Base-by-base conservation (phyloP, 768 basidiomycete species). In the Nidularia pulvinata region DNA sequence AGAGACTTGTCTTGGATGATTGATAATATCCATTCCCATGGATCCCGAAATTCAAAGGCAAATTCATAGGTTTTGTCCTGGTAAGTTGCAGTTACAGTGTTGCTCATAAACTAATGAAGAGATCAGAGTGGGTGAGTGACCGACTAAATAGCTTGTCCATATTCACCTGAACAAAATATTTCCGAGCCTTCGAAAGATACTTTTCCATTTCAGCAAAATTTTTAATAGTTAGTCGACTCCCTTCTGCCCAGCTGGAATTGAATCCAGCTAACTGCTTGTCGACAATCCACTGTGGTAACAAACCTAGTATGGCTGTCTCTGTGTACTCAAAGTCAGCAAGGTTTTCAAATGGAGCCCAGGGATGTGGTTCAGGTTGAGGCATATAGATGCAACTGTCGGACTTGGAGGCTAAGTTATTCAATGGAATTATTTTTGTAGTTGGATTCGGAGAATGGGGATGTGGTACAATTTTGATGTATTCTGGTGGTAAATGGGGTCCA, bases 261-360 rank as follows among this genome's bases (percentile, higher is more conserved):
- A 65, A 11, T 0, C 68, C 65, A 11, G 52, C 33, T 7, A 61
- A 34, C 30, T 58, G 58, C 48, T 53, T 61, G 36, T 57, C 52
- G 13, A 50, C 6, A 56, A 61, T 16, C 22, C 50, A 22, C 13
- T 68, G 55, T 1, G 60, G 37, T n/a, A 65, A 30, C 5, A 54
- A 43, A 33, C 59, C 61, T 6, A 43, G 52, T 49, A 67, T 55
- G 3, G 53, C 59, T 14, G 58, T 62, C 37, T 67, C 62, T 2
- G 65, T 59, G 42, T 59, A 64, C 51, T 67, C 62, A 45, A 67
- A 67, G 48, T 67, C 65, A 5, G 55, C 63, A n/a, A 60, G 48
- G 2, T 13, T 63, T 39, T 39, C 10, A 43, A 67, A 67, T 19
- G 66, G 61, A 5, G 65, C 63, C 65, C 62, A 67, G 4, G 65